Conservation (phyloP, 768 basidiomycete species). For the Mrakia gelida region DNA sequence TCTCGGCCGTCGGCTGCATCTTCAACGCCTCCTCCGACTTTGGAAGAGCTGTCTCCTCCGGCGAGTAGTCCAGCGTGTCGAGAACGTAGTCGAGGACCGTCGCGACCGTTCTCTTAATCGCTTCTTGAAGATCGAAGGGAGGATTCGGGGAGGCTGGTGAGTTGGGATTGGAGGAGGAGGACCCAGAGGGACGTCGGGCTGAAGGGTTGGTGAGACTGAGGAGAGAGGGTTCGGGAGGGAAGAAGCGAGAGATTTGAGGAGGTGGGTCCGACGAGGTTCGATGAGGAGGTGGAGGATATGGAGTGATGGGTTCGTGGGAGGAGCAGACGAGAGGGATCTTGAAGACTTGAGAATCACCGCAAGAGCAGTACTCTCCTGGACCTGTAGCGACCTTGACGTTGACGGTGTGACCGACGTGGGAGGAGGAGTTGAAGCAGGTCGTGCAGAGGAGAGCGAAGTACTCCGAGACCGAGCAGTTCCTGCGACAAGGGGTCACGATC, state of each 20-base stretch:
- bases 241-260: slow-evolving; percentile 6
- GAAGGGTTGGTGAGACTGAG: slow-evolving; percentile 41
- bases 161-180: slow-evolving; percentile 36
- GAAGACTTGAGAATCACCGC: slow-evolving; percentile 90
- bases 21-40: slow-evolving; percentile 64
- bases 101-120: slow-evolving; percentile 66
- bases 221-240: slow-evolving; percentile 16
- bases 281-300: slow-evolving; percentile 15
- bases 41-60: slow-evolving; percentile 69
- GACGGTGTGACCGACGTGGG: slow-evolving; percentile 77
- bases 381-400: slow-evolving; percentile 91
- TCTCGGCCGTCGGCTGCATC: slow-evolving; percentile 59
- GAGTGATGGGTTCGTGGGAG: slow-evolving; percentile 58
- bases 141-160: slow-evolving; percentile 48
- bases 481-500: slow-evolving; percentile 39
- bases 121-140: slow-evolving; percentile 59
- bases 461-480: slow-evolving; percentile 86
- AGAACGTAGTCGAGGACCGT: slow-evolving; percentile 79
- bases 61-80: slow-evolving; percentile 74
- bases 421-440: slow-evolving; percentile 81
- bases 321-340: slow-evolving; percentile 62
- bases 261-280: background rate
- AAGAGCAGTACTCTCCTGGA: slow-evolving; percentile 77
- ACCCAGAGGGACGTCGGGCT: background rate
- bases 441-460: slow-evolving; percentile 82